Conservation (phyloP, 1,284 basidiomycete genomes). For the Athelia psychrophila region DNA sequence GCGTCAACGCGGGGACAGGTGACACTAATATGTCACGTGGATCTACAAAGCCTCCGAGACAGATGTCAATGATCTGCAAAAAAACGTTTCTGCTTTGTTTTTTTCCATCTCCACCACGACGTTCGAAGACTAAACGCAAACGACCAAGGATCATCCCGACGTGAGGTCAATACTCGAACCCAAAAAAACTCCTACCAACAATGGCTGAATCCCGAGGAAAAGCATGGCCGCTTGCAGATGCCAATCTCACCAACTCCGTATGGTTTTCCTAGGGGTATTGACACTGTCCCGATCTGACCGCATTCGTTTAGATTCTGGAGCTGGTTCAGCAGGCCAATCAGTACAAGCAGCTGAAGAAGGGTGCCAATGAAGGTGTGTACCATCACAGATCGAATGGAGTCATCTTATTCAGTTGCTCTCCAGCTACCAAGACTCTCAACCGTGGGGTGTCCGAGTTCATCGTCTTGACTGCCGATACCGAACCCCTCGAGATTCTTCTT, state of each 20-base stretch:
- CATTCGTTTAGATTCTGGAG: conserved; percentile 46
- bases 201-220: conserved; percentile 70
- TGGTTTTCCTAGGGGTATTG: conserved; percentile 23
- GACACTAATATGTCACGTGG: too few species aligned
- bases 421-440: conserved; percentile 96
- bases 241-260: conserved; percentile 92
- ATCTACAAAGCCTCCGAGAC: too few species aligned
- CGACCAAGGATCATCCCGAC: conserved; percentile 74
- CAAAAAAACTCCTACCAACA: conserved; percentile 1
- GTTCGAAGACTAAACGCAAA: conserved; percentile 5
- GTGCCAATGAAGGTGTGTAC: conserved; percentile 87
- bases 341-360: conserved; percentile 98
- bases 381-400: background rate
- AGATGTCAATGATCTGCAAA: too few species aligned
- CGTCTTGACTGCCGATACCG: conserved; percentile 95
- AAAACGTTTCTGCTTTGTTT: too few species aligned
- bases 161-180: conserved; percentile 60
- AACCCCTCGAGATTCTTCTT: conserved; percentile 96
- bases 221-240: conserved; percentile 92
- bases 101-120: background rate
- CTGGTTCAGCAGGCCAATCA: conserved; percentile 87
- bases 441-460: conserved; percentile 99
- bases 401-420: background rate
- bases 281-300: background rate
- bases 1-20: too few species aligned